Evolutionary conservation across 371 early-diverging fungal genomes (phyloP).

Genomic region (Syncephalastrum racemosum): DNA sequence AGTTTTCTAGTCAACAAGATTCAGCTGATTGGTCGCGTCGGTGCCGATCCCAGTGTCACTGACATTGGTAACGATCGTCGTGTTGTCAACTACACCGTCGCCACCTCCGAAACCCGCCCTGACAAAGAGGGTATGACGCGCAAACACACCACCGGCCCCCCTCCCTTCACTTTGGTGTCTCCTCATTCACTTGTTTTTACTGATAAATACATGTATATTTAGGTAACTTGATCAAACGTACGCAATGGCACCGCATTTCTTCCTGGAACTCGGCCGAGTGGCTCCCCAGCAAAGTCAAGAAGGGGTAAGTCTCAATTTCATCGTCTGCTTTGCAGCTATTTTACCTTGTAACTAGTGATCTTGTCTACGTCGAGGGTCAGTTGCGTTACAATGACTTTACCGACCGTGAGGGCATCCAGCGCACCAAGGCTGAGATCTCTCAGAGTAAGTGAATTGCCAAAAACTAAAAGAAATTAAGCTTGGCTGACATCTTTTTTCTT

Average conservation of each 20-base stretch:
- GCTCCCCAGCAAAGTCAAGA: slow-evolving; percentile 49
- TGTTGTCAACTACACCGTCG: slow-evolving; percentile 58
- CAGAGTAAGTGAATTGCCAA: slow-evolving; percentile 39
- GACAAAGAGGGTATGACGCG: slow-evolving; percentile 50
- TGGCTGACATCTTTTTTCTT: too few relatives aligned
- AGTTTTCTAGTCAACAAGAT: slow-evolving; percentile 52
- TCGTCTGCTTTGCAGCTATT: neutral
- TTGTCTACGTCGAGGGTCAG: slow-evolving; percentile 63
- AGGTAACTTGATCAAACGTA: slow-evolving; percentile 57
- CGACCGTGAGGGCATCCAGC: slow-evolving; percentile 60
- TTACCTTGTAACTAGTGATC: slow-evolving; percentile 37
- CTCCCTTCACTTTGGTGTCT: neutral
- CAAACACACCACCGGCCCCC: too few relatives aligned
- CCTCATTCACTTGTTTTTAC: neutral
- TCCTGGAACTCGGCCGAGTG: slow-evolving; percentile 49
- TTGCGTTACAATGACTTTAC: slow-evolving; percentile 61
- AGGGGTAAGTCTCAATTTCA: slow-evolving; percentile 38
- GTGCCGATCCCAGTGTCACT: slow-evolving; percentile 46
- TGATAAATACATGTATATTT: slow-evolving; percentile 16
- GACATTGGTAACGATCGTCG: slow-evolving; percentile 38
- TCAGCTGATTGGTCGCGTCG: slow-evolving; percentile 57
- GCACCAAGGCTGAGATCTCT: slow-evolving; percentile 57
- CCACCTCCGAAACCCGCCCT: slow-evolving; percentile 56
- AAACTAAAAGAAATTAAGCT: too few relatives aligned
- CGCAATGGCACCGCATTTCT: slow-evolving; percentile 63